Evolutionary conservation across 2,329 filamentous ascomycete genomes (phyloP), one percentile per base, ranked within the genome.

Genomic region (Trichocomaceae sp.): DNA sequence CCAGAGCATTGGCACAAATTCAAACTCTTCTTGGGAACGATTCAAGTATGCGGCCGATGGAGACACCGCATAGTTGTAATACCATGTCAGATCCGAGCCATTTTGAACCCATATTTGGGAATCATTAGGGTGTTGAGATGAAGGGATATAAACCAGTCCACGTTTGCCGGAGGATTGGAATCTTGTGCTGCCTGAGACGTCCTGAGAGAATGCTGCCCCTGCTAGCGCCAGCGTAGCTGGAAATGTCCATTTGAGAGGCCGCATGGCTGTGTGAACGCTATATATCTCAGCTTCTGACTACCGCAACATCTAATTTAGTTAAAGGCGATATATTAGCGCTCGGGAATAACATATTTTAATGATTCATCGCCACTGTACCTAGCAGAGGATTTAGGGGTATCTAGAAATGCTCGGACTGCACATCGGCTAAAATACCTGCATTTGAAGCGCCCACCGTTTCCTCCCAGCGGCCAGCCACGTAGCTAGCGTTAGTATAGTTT

Each of bases 1-100:
- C 54, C 54, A 56, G 37, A 56, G 48, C 54, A 56, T 56, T 3
- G 54, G 54, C 12, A 56, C 48, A 26, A 52, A 56, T 31, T 56
- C 48, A 26, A 56, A 52, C 3, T 56, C 44, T 31, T 39, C 48
- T 37, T 56, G 54, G 45, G 48, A 47, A 13, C 49, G 48, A 47
- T 56, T 56, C 17, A 49, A 52, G 48, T 56, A 56, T 23, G 44
- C 23, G 13, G 20, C 7, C 15, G 42, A 23, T 2, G 54, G 54
- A 5, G n/a, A 33, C 1, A 41, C 33, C n/a, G 35, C 22, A 29
- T 56, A 56, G 44, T 56, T 50, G 45, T 56, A 56, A 13, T 56
- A 56, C 54, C 54, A 56, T 9, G 48, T 56, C 19, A 52, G 31
- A 48, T 56, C 49, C 19, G 54, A 51, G 17, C 29, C 50, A 26